Evolutionary conservation across 202 grass and related monocot genomes (phyloP), one percentile per base, ranked within the genome.

Genomic region (Digitaria exilis): DNA sequence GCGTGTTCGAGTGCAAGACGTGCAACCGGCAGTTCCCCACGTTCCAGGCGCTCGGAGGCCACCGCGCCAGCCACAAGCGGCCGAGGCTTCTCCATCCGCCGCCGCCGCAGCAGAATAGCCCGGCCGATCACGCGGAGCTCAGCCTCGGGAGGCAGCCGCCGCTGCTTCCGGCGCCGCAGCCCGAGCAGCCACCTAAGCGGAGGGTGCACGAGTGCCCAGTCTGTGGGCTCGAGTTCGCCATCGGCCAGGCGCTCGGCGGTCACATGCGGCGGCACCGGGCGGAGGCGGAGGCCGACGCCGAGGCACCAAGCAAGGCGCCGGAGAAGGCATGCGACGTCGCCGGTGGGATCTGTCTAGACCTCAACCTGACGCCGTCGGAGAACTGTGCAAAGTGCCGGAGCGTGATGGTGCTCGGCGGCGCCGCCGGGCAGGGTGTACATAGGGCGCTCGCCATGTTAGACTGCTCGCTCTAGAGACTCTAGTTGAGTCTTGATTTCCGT

Each of bases 1-100:
- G 89, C 69, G 83, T 86, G 75, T 98, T 95, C 73, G 80, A 93
- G 88, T 98, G 95, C 92, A 93, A 93, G 88, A 98, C 95, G 32
- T 98, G 95, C 77, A 89, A 54, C 77, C 85, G 90, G 3, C 77
- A 86, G 77, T 98, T 98, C 82, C 69, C 88, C 18, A 92, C 95
- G 24, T 97, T 97, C 82, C 95, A 97, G 84, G 95, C 95, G 30
- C 88, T 93, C 2, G 92, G 95, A 0, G 95, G 95, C 0, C 95
- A 97, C 90, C 95, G 95, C 14, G 90, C 95, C 7, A 97, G 95
- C 84, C 90, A 97, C 90, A 92, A 91, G 80, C 84, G 69, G 8
- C 81, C 84, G 0, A 86, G 63, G 71, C 37, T 75, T 18, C 65
- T 35, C 0, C 87, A 59, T 5, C 61, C 29, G 21, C 79, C 69